These are phyloP conservation scores for Rhodamnia rubescens DNA, from an alignment of 345 rosid species.

Conservation along the genomic window DNA sequence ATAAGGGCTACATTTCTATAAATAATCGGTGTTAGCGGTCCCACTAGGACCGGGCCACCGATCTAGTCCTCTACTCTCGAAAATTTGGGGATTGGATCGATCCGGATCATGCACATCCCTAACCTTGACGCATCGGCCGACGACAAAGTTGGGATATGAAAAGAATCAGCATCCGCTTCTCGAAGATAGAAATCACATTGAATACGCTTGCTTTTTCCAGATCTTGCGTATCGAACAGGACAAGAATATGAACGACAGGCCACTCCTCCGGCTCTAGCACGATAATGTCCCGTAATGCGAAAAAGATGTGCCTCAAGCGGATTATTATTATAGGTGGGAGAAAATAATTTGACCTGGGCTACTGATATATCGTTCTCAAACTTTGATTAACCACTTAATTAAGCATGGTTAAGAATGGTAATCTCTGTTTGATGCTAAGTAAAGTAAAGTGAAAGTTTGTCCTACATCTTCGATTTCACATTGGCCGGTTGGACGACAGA, in stretches of 20 bases:
- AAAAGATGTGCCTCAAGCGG: background rate
- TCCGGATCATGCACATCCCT: too few relatives aligned
- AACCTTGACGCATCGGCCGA: background rate
- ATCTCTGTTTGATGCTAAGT: background rate
- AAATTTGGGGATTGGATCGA: too few relatives aligned
- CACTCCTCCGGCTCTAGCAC: too few relatives aligned
- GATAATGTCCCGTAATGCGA: background rate
- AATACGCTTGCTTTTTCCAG: background rate
- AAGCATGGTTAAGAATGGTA: background rate
- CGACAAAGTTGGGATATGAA: fast-evolving
- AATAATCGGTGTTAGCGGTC: too few relatives aligned
- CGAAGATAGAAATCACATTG: background rate
- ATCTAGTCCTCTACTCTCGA: too few relatives aligned
- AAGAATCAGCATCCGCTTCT: background rate
- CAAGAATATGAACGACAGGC: too few relatives aligned
- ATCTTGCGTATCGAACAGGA: too few relatives aligned
- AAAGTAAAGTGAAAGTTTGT: background rate
- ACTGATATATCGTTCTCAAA: background rate
- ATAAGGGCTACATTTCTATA: too few relatives aligned
- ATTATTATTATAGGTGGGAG: background rate
- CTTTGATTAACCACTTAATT: background rate
- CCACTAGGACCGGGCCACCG: too few relatives aligned
- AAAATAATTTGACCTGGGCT: background rate
- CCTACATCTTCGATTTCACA: background rate
- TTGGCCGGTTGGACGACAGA: background rate